Percentiles rank a stretch among this genome's conserved stretches.
phyloP scores from a whole-genome alignment of 2,329 filamentous ascomycete genomes.

The Fusarium tuaranense region DNA sequence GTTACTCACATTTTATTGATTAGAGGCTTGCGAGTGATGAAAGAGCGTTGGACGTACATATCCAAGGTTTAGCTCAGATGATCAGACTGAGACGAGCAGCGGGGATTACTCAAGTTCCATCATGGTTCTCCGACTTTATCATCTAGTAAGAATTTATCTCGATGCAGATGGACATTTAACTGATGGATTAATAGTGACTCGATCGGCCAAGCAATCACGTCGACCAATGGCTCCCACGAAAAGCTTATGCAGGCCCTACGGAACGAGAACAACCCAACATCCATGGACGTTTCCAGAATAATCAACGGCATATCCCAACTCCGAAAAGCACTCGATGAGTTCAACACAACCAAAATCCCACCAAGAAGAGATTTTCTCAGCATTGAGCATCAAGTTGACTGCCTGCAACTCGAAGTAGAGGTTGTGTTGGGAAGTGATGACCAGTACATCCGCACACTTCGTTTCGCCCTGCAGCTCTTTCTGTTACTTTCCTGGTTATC shows the following conservation, averaged over 20 bases:
- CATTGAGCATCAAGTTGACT: constrained; percentile 13
- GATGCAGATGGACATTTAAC: not conserved
- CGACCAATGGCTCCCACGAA: not conserved
- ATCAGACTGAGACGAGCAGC: constrained; percentile 13
- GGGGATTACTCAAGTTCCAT: constrained; percentile 5
- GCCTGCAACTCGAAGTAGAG: constrained; percentile 12
- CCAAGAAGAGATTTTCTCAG: not conserved
- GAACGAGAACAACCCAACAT: not conserved
- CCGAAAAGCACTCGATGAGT: not conserved
- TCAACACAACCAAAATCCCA: not conserved
- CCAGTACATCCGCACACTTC: constrained; percentile 25
- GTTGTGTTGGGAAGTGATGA: constrained; percentile 13
- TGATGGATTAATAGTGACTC: constrained; percentile 13
- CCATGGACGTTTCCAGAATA: constrained; percentile 5
- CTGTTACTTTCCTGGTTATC: constrained; percentile 27
- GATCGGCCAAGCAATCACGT: constrained; percentile 17
- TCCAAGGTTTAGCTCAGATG: constrained; percentile 30
- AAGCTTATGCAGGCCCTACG: constrained; percentile 30
- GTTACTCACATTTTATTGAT: not conserved
- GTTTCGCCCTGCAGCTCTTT: constrained; percentile 15
- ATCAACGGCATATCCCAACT: not conserved
- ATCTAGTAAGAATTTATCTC: constrained; percentile 5
- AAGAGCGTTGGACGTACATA: constrained; percentile 20
- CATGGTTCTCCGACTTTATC: constrained; percentile 27
- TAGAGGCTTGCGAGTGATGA: constrained; percentile 32